Evolutionary conservation across 1,139 yeast genomes (phyloP).

Genomic region (Saccharomyces hybrid): DNA sequence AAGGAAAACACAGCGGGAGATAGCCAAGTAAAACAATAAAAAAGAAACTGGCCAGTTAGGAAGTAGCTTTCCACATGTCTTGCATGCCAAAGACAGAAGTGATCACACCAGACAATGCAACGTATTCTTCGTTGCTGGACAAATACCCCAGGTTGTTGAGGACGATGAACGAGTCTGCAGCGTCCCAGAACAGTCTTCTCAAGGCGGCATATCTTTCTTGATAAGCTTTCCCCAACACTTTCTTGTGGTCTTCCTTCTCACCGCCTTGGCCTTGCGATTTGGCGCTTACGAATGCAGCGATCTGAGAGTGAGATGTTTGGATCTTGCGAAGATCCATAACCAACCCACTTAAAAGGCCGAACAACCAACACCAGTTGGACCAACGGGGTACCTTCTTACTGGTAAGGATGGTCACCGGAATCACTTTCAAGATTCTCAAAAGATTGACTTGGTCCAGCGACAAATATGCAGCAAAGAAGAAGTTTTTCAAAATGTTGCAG

Average conservation of each 20-base stretch:
- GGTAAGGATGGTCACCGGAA: constrained; percentile 33
- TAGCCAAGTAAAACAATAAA: neutral
- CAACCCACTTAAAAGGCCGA: constrained; percentile 60
- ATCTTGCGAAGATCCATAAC: constrained; percentile 45
- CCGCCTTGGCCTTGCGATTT: constrained; percentile 25
- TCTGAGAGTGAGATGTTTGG: constrained; percentile 32
- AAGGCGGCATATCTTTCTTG: constrained; percentile 42
- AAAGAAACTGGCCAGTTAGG: constrained; percentile 23
- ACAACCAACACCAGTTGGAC: constrained; percentile 67
- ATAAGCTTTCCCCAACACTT: constrained; percentile 17
- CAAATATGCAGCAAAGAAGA: constrained; percentile 70
- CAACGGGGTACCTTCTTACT: constrained; percentile 35
- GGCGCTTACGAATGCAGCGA: constrained; percentile 15
- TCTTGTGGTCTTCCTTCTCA: constrained; percentile 22
- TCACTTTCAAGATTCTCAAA: constrained; percentile 41
- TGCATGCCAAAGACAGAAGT: constrained; percentile 5
- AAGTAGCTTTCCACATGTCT: constrained; percentile 38
- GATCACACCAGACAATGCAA: constrained; percentile 73
- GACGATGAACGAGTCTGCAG: constrained; percentile 70
- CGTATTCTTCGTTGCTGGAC: constrained; percentile 66
- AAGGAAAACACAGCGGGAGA: neutral
- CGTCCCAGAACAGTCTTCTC: constrained; percentile 72
- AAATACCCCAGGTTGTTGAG: constrained; percentile 58
- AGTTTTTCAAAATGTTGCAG: constrained; percentile 50
- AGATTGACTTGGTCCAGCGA: constrained; percentile 66